These are phyloP conservation scores for Populus simonii DNA, from an alignment of 345 rosid genomes.

Conservation along the genomic window DNA sequence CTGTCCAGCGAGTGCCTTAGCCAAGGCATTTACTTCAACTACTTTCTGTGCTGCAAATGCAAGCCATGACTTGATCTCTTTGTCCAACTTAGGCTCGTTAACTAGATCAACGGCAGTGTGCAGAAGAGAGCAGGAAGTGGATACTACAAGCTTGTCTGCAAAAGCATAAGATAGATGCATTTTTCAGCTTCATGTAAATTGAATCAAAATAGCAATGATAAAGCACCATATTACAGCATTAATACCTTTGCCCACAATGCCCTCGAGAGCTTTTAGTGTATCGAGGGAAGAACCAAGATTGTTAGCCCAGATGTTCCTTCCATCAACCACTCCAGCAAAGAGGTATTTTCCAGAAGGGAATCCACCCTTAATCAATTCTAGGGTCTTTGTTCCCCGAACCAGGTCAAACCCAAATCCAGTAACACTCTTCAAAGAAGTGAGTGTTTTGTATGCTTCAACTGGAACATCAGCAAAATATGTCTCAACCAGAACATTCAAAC, in stretches of 20 bases:
- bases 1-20: conserved; percentile 78
- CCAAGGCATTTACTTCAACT: conserved; percentile 87
- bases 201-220: neutral
- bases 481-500: conserved; percentile 80
- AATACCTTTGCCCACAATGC: conserved; percentile 85
- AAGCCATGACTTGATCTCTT: conserved; percentile 93
- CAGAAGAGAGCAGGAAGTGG: conserved; percentile 95
- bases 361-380: conserved; percentile 73
- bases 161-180: neutral
- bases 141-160: conserved; percentile 89
- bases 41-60: conserved; percentile 98
- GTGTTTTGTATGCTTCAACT: conserved; percentile 74
- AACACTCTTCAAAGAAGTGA: conserved; percentile 82
- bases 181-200: neutral
- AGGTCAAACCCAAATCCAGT: conserved; percentile 82
- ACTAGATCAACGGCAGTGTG: conserved; percentile 93
- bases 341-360: conserved; percentile 84
- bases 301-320: conserved; percentile 99
- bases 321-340: conserved; percentile 95
- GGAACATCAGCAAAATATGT: conserved; percentile 93
- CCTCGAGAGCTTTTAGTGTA: conserved; percentile 54
- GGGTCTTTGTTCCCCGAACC: conserved; percentile 79
- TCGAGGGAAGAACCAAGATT: conserved; percentile 77
- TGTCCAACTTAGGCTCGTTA: conserved; percentile 79
- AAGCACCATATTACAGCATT: neutral